These are phyloP conservation scores for Tricholomella constricta DNA, from an alignment of 768 basidiomycete species.

Conservation along the genomic window DNA sequence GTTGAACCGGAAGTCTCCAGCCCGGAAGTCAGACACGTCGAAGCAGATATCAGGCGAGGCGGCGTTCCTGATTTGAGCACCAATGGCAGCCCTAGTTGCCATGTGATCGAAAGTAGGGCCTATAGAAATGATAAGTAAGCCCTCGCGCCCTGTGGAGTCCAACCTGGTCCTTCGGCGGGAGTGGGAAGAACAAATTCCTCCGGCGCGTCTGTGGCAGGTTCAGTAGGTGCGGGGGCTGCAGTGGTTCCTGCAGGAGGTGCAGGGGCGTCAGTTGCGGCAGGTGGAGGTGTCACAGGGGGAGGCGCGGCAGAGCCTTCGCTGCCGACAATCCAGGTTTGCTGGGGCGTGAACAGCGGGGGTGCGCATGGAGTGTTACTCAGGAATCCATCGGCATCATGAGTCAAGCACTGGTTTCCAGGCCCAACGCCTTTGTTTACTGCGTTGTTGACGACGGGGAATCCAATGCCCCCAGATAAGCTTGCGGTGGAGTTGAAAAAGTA, in stretches of 20 bases:
- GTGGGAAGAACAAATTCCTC: constrained; percentile 21
- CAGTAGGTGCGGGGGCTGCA: not conserved
- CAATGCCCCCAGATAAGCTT: constrained; percentile 17
- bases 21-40: constrained; percentile 32
- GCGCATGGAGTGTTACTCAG: constrained; percentile 27
- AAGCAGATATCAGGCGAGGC: constrained; percentile 27
- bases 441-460: constrained; percentile 21
- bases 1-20: constrained; percentile 33
- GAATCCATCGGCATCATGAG: constrained; percentile 26
- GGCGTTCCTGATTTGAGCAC: constrained; percentile 20
- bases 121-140: not conserved
- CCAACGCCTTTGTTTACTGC: constrained; percentile 26
- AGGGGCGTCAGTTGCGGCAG: not conserved
- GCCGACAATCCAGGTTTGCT: constrained; percentile 28
- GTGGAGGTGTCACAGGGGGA: not conserved
- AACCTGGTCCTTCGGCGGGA: constrained; percentile 22
- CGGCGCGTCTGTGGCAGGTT: not conserved
- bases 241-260: not conserved
- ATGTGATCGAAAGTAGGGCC: constrained; percentile 24
- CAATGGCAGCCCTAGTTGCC: constrained; percentile 24
- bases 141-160: not conserved
- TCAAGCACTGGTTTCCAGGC: constrained; percentile 26
- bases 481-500: constrained; percentile 27
- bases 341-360: constrained; percentile 26
- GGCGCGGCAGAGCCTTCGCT: not conserved